Evolutionary conservation across 108 stramenopile genomes (phyloP), one percentile per base, ranked within the genome.

Genomic region (Mayamaea pseudoterrestris): DNA sequence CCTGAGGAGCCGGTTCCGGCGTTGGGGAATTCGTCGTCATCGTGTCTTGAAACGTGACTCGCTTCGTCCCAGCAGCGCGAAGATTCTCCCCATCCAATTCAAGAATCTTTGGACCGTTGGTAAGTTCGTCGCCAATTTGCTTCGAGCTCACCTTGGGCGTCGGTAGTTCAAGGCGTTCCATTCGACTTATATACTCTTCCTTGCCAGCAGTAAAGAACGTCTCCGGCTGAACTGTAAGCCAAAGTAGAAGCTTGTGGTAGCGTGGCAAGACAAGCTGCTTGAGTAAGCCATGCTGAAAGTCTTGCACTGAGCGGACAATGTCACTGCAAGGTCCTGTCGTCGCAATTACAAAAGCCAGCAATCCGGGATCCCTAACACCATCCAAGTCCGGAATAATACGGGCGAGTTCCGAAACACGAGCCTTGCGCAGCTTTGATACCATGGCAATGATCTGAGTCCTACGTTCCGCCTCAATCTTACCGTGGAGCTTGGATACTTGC

Each of bases 51-150:
- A 34, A 7, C 13, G 32, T 35, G 21, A n/a, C 21, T 14, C 12
- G 24, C 30, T 45, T 56, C 40, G 20, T 25, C 37, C n/a, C n/a
- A n/a, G n/a, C n/a, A n/a, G n/a, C n/a, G n/a, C n/a, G n/a, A n/a
- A n/a, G n/a, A n/a, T n/a, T n/a, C n/a, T 53, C 51, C 26, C 37
- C 30, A 25, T 59, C 35, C 30, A 45, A 14, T 28, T 49, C 39
- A 23, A 60, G 60, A 16, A 25, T 20, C 40, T 66, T 71, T 24
- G 66, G 50, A 8, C 58, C 64, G n/a, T 69, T 74, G 24, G 65
- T 62, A 21, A 92, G 59, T 23, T 75, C 74, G 40, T 92, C 85
- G 23, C 90, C 90, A 17, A 87, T 52, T 53, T 84, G 80, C 32
- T 87, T 87, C 16, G 83, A 86, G 41, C 82, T 86, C 44, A 83